Base-by-base conservation (phyloP, 805 yeast genomes). In the Schwanniomyces sp. region DNA sequence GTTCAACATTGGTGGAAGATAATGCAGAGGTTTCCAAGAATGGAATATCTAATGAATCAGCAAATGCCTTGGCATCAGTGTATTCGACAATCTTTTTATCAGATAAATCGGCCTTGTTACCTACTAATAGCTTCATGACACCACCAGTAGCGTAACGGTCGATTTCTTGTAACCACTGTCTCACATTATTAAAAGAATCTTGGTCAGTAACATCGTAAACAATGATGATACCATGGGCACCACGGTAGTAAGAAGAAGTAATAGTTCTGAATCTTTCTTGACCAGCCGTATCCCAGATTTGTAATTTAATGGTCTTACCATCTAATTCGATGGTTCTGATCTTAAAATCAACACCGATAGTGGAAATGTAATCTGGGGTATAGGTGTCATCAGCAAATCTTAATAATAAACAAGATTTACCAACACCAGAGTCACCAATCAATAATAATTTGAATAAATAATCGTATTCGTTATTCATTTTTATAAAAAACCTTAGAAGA, bases 261-360 rank as follows among this genome's bases (percentile, higher is more conserved):
- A 92, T 92, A 44, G 99, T 94, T 74, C 98, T 85, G 76, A 94
- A 94, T 61, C 99, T 79, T 71, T 94, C 99, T 76, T 94, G 99
- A 41, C 99, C 99, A 10, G 98, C 99, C 47, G 99, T 94, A 67
- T 94, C 99, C 99, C 99, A 94, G 65, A 94, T 92, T 75, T 94
- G 99, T 64, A 94, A 81, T 74, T 94, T 94, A 67, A 94, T 94
- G 46, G 96, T 89, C 77, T 94, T 94, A 55, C 98, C 98, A 60
- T 94, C 97, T 51, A 94, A 78, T 66, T 94, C 98, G 47, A 88
- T 86, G 43, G 94, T 88, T 75, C 91, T 84, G 66, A 87, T 87
- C 66, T 82, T 82, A 78, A 94, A 94, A 69, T 94, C 99, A 45
- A 94, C 98, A 48, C 99, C 99, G 66, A 94, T 94, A 40, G 99